Evolutionary conservation across 306 rosid genomes (phyloP).

Genomic region (Glycine tomentella): DNA sequence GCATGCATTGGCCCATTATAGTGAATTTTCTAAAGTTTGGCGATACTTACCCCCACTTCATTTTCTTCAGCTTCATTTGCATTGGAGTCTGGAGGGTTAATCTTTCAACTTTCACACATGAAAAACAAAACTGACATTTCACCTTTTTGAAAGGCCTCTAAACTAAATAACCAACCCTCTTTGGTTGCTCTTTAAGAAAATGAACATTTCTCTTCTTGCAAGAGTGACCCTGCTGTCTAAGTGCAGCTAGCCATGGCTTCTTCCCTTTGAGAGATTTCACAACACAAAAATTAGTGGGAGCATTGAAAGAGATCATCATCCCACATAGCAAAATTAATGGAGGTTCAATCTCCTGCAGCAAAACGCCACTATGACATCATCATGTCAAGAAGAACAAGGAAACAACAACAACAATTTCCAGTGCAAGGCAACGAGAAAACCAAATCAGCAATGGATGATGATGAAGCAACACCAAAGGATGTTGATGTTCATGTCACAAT

Average conservation of each 20-base stretch:
- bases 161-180: slow-evolving; percentile 49
- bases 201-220: slow-evolving; percentile 26
- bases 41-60: slow-evolving; percentile 38
- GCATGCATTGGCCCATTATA: slow-evolving; percentile 43
- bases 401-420: slow-evolving; percentile 10
- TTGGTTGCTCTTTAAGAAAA: slow-evolving; percentile 64
- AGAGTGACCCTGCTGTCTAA: background rate
- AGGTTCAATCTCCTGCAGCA: slow-evolving; percentile 48
- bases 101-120: slow-evolving; percentile 51
- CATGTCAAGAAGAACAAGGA: slow-evolving; percentile 91
- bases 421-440: slow-evolving; percentile 45
- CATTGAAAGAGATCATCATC: no score
- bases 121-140: slow-evolving; percentile 59
- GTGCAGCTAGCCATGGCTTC: slow-evolving; percentile 15
- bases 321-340: slow-evolving; percentile 56
- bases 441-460: background rate
- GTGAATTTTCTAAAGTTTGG: slow-evolving; percentile 51
- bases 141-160: slow-evolving; percentile 66
- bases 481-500: background rate
- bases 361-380: slow-evolving; percentile 73
- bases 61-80: slow-evolving; percentile 35
- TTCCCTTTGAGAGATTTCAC: background rate
- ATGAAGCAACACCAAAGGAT: slow-evolving; percentile 4
- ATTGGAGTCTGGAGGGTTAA: slow-evolving; percentile 45
- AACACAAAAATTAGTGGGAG: background rate